Base-by-base conservation (phyloP, 352 stramenopile genomes). In the Blastocystis sp. region DNA sequence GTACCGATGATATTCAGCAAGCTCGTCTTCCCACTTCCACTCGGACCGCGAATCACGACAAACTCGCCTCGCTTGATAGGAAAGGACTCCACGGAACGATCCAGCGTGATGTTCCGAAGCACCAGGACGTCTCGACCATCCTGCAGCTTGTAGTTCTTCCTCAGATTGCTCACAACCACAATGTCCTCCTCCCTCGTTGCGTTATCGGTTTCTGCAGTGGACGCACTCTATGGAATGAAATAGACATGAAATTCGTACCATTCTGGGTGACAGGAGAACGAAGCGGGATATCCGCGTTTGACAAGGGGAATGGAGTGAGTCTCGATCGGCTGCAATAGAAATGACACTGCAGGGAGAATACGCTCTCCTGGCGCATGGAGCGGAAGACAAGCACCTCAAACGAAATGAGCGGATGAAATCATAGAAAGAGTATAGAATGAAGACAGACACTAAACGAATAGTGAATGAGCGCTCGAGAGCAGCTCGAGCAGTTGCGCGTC, bases 1-100 rank as follows among this genome's bases (percentile, higher is more conserved):
- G 74, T 67, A 0, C 90, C 90, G 31, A 91, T 90, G 39, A 91
- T 91, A 33, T 90, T 91, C 16, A 92, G 61, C 4, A 91, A 26
- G 51, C 61, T 90, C 16, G 85, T 90, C 35, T 90, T 90, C 2
- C 88, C 88, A 59, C 70, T 80, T 66, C 88, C 88, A 29, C 70
- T 90, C 16, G 69, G 63, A 45, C 88, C 88, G 33, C 69, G 77
- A 67, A 91, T 88, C n/a, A 91, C 82, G 4, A 91, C 9, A 29
- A 91, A 91, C 24, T 91, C 88, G 9, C 88, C 88, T 21, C 51
- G 33, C 51, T 90, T 79, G 12, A 90, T 62, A 12, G 77, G 77
- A 74, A 80, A 80, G 4, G 37, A 80, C 4, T 41, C 26, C 10
- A 80, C 69, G 31, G 39, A 63, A 63, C 10, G 10, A 37, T 80